Evolutionary conservation across 2,329 filamentous ascomycete species (phyloP), one percentile per base, ranked within the genome.

Genomic region (Sphaerostilbella broomeana): DNA sequence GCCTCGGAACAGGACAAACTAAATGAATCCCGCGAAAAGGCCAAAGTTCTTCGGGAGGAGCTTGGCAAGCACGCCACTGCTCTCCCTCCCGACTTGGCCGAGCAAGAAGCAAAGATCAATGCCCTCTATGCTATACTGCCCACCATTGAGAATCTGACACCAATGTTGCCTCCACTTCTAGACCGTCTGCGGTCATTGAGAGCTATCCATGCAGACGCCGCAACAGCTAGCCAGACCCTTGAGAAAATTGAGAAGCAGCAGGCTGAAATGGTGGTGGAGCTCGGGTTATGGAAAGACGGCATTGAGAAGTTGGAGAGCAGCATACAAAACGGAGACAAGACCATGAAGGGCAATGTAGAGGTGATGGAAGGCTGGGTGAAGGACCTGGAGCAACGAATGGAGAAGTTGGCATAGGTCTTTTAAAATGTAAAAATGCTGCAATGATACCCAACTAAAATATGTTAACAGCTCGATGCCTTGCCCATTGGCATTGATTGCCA

Each of bases 361-460:
- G 74, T 84, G n/a, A 81, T 97, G 46, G 84, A 90, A 50, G 79
- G 77, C 27, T 95, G 89, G 87, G 86, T 97, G 4, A 86, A 84
- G 60, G 86, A 84, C 41, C 64, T 98, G 39, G 90, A 97, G 65
- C 75, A 70, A 53, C 83, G 85, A 61, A 72, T 95, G 59, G 73
- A 73, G 44, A 73, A 72, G 50, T 59, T 83, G 56, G 67, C 68
- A 43, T 60, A 55, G 48, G 35, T 25, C 31, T 45, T 51, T 33
- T 16, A 29, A 10, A 10, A 15, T 33, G 16, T 29, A 19, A 24
- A 21, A 28, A 18, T 38, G 16, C 7, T 21, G 39, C 40, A 47
- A 46, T 56, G 52, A 59, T 60, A 60, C 55, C 58, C 57, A 48
- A 53, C 47, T 47, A 44, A 48, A 45, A 42, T 29, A 43, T 42